Percentiles rank a stretch among this genome's conserved stretches.
Evolutionary conservation across 768 basidiomycete species (phyloP).

Genomic region (Suillus americanus): DNA sequence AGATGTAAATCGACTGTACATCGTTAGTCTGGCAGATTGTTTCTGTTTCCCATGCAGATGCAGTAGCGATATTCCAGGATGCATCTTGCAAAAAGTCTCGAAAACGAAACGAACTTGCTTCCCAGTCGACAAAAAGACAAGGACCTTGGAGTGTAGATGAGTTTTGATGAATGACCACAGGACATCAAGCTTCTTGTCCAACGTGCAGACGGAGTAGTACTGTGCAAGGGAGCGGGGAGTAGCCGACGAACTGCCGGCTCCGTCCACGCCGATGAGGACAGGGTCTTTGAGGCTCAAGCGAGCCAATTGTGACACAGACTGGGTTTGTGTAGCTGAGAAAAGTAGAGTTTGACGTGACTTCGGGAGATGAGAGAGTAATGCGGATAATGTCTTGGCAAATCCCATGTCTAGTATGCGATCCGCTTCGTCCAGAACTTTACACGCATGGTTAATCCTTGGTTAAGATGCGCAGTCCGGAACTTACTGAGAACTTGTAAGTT

Average conservation of each 20-base stretch:
- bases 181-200: slow-evolving; percentile 87
- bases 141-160: slow-evolving; percentile 85
- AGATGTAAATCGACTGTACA: slow-evolving; percentile 82
- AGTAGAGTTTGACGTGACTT: slow-evolving; percentile 91
- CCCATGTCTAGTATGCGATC: slow-evolving; percentile 98
- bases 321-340: slow-evolving; percentile 95
- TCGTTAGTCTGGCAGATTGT: slow-evolving; percentile 80
- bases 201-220: slow-evolving; percentile 78
- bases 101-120: slow-evolving; percentile 98
- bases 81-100: slow-evolving; percentile 94
- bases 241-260: slow-evolving; percentile 39
- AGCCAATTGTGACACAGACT: slow-evolving; percentile 85
- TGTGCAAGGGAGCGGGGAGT: slow-evolving; percentile 85
- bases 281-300: slow-evolving; percentile 87
- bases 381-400: slow-evolving; percentile 84
- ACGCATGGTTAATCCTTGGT: slow-evolving; percentile 24
- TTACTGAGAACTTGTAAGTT: slow-evolving; percentile 88
- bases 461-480: slow-evolving; percentile 24
- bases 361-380: slow-evolving; percentile 89
- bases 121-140: slow-evolving; percentile 93
- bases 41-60: slow-evolving; percentile 97
- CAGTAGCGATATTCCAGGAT: slow-evolving; percentile 90
- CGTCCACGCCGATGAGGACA: slow-evolving; percentile 65
- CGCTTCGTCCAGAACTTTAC: slow-evolving; percentile 85
- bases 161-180: slow-evolving; percentile 95